Conservation (phyloP, 176 grass and related monocot genomes). For the Avena sativa region DNA sequence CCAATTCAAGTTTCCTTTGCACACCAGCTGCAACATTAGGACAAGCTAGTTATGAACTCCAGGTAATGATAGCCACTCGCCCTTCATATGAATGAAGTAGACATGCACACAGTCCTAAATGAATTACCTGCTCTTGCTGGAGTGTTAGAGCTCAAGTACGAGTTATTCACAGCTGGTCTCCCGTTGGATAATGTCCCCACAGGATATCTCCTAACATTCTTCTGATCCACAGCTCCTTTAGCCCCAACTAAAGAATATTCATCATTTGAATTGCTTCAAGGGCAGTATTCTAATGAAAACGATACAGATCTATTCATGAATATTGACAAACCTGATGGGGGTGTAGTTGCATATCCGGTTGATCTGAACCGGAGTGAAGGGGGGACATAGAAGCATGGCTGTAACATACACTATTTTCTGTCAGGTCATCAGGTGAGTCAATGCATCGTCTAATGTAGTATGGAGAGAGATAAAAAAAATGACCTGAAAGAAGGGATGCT, state of each 20-base stretch:
- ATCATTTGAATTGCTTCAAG: slow-evolving; percentile 10
- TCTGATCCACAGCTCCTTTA: slow-evolving; percentile 73
- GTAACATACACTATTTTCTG: slow-evolving; percentile 23
- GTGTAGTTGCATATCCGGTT: slow-evolving; percentile 55
- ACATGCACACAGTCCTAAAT: background rate
- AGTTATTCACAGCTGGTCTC: slow-evolving; percentile 61
- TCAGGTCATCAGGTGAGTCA: background rate
- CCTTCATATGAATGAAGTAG: background rate
- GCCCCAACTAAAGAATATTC: slow-evolving; percentile 52
- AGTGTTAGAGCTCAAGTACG: slow-evolving; percentile 43
- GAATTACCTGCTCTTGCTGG: slow-evolving; percentile 64
- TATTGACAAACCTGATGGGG: slow-evolving; percentile 73
- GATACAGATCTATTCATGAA: background rate
- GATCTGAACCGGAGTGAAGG: slow-evolving; percentile 78
- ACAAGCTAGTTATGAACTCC: background rate
- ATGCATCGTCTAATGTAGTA: background rate
- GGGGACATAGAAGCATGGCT: slow-evolving; percentile 95
- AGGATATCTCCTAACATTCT: slow-evolving; percentile 53
- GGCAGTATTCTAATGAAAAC: slow-evolving; percentile 14
- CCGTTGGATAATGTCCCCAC: slow-evolving; percentile 57
- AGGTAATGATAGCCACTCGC: background rate
- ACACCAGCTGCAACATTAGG: slow-evolving; percentile 49
- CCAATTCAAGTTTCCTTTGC: slow-evolving; percentile 87
- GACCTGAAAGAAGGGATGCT: slow-evolving; percentile 98
- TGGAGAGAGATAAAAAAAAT: slow-evolving; percentile 16